These are phyloP conservation scores for Limnomonas spitsbergensis DNA, from an alignment of 139 green algal genomes.

Conservation along the genomic window DNA sequence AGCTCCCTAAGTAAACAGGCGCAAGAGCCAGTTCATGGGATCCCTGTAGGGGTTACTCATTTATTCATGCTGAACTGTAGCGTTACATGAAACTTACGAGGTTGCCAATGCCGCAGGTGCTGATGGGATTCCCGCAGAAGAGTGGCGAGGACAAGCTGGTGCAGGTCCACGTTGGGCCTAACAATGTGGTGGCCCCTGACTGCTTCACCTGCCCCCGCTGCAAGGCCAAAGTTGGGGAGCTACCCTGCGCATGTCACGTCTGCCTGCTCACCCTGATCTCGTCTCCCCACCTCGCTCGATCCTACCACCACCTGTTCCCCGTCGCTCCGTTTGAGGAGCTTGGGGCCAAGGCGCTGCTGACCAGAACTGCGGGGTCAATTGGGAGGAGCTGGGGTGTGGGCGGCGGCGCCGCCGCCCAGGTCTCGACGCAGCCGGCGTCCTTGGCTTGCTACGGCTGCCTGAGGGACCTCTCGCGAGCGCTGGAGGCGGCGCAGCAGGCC, in stretches of 20 bases:
- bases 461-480: constrained; percentile 20
- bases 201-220: constrained; percentile 79
- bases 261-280: constrained; percentile 94
- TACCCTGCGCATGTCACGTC: constrained; percentile 85
- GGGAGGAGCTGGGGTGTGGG: too few species aligned
- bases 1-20: too few species aligned
- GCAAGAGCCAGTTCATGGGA: too few species aligned
- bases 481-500: not conserved
- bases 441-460: constrained; percentile 64
- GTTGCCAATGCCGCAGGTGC: constrained; percentile 56
- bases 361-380: not conserved
- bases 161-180: constrained; percentile 62
- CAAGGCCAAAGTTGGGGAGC: constrained; percentile 61
- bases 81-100: too few species aligned
- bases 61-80: too few species aligned
- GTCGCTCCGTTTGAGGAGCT: constrained; percentile 76
- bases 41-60: too few species aligned
- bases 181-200: constrained; percentile 52
- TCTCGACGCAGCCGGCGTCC: too few species aligned
- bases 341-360: not conserved
- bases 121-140: constrained; percentile 83
- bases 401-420: too few species aligned
- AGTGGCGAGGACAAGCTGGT: constrained; percentile 48
- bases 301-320: constrained; percentile 98
- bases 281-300: constrained; percentile 89